phyloP scores from a whole-genome alignment of 345 rosid genomes.

The Citrus unshiu region DNA sequence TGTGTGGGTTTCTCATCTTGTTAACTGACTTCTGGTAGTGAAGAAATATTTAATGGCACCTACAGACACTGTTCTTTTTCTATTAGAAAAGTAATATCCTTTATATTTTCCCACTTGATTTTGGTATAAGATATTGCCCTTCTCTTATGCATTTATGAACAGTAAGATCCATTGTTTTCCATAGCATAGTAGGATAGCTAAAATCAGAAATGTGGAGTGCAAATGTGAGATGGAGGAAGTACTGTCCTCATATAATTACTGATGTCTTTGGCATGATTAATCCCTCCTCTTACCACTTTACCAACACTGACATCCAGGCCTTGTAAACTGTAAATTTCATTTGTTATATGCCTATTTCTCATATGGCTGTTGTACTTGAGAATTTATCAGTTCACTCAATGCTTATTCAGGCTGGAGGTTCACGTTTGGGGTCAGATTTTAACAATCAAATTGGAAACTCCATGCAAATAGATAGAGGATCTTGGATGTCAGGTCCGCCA shows the following conservation, averaged over 20 bases:
- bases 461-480: conserved; percentile 66
- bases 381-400: neutral
- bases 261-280: neutral
- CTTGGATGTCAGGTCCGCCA: conserved; percentile 73
- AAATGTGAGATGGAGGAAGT: neutral
- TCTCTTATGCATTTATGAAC: neutral
- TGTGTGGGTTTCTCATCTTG: neutral
- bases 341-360: neutral
- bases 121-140: neutral
- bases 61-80: neutral
- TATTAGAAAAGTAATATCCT: neutral
- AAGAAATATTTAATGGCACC: neutral
- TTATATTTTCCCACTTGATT: neutral
- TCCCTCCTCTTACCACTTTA: neutral
- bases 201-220: neutral
- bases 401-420: conserved; percentile 55
- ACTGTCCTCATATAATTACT: neutral
- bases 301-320: neutral
- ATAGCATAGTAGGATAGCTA: neutral
- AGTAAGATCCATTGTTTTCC: neutral
- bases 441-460: conserved; percentile 53
- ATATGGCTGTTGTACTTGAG: neutral
- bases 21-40: neutral
- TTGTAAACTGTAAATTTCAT: neutral
- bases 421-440: conserved; percentile 58